Evolutionary conservation across 192 early-diverging fungal genomes (phyloP), one percentile per base, ranked within the genome.

Genomic region (Chytriomyces sp.): DNA sequence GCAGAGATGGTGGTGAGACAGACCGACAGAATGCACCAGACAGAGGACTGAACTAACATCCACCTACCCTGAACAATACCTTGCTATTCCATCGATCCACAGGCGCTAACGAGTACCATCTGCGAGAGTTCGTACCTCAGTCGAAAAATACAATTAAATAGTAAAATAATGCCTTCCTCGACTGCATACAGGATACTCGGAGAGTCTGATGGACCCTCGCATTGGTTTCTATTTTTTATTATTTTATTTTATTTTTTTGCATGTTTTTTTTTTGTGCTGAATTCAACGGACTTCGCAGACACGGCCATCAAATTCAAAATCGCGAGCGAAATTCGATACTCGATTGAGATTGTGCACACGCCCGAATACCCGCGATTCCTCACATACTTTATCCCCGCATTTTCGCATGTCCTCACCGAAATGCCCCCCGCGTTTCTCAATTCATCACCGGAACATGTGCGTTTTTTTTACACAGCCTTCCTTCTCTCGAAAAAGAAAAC

Each of bases 321-420:
- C 72, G 93, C 92, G 3, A 90, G 83, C 62, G 96, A 97, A 77
- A 85, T 99, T 5, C 84, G 93, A 75, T 96, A 99, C 75, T 93
- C 93, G 35, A 92, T 97, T 2, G 97, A 99, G 80, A 85, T 93
- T 45, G 92, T 93, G 67, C 97, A 97, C 81, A 87, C 92, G 3
- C 85, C 89, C 49, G 96, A 99, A 76, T 93, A 94, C 79, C 87
- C 89, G 26, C 87, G 92, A 53, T 92, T 95, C 72, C 77, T 97
- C 16, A 79, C 89, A 8, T 87, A 89, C 24, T 77, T 97, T 57
- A 90, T 96, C 79, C 97, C 97, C 3, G 92, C 92, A 23, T 94
- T 99, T 75, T 81, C 84, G 24, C 87, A 90, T 70, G 89, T 97
- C 6, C 79, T 99, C 43, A 76, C 87, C 59, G 85, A 63, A 16